Percentiles rank a stretch among this genome's conserved stretches.
Conservation (phyloP, 345 rosid species). For the Limnanthes douglasii region DNA sequence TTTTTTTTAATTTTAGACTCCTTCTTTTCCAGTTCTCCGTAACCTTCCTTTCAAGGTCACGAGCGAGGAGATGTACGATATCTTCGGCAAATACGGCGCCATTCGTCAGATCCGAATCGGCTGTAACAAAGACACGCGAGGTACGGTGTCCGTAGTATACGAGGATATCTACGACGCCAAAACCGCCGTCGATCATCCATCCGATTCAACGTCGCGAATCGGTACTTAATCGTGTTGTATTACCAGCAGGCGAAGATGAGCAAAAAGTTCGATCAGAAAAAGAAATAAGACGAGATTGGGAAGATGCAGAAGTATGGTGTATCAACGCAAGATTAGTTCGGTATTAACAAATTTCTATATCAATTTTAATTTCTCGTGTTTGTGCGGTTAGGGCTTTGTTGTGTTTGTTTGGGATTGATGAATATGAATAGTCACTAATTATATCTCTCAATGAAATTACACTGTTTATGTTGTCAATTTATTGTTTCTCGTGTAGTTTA, state of each 20-base stretch:
- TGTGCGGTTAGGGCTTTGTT: too few species aligned
- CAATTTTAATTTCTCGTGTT: too few species aligned
- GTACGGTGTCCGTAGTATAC: conserved; percentile 86
- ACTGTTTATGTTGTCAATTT: too few species aligned
- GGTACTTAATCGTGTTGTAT: conserved; percentile 77
- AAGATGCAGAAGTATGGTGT: conserved; percentile 87
- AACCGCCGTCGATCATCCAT: conserved; percentile 92
- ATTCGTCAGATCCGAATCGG: conserved; percentile 96
- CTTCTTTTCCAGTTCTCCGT: too few species aligned
- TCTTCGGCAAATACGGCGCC: conserved; percentile 94
- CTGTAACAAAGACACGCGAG: conserved; percentile 76
- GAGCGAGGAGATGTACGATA: conserved; percentile 99
- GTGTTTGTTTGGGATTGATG: too few species aligned
- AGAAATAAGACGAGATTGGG: conserved; percentile 71
- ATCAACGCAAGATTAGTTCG: conserved; percentile 81
- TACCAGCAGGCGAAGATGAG: conserved; percentile 94
- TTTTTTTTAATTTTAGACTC: too few species aligned
- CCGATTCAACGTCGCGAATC: conserved; percentile 92
- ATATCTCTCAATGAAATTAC: too few species aligned
- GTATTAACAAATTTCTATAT: too few species aligned
- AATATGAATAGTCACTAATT: too few species aligned
- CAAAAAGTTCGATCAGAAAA: conserved; percentile 89
- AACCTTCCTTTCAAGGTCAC: conserved; percentile 98
- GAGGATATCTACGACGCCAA: conserved; percentile 98
- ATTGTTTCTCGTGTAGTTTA: too few species aligned